phyloP scores from a whole-genome alignment of 2,329 filamentous ascomycete genomes.

The Fusarium compactum region DNA sequence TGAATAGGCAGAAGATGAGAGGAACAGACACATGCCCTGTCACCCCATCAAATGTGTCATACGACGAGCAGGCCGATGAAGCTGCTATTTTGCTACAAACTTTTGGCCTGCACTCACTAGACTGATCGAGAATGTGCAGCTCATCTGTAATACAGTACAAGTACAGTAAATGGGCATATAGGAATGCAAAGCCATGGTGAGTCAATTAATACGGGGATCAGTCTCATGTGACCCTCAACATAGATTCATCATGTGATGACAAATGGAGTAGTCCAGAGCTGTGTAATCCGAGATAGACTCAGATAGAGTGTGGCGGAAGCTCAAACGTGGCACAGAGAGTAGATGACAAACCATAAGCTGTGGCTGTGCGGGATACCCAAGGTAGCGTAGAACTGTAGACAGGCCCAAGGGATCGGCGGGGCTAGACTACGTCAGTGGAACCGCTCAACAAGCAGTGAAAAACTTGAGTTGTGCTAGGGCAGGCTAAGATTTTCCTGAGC shows the following conservation, averaged over 20 bases:
- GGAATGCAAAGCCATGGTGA: slow-evolving; percentile 8
- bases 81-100: slow-evolving; percentile 3
- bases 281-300: slow-evolving; percentile 1
- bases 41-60: slow-evolving; percentile 45
- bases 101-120: slow-evolving; percentile 16
- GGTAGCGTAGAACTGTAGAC: background rate
- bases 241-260: slow-evolving; percentile 44
- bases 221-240: slow-evolving; percentile 36
- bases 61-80: slow-evolving; percentile 24
- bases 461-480: slow-evolving; percentile 33
- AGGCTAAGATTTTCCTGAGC: slow-evolving; percentile 37
- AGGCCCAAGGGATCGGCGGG: slow-evolving; percentile 37
- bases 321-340: slow-evolving; percentile 6
- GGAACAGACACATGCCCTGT: slow-evolving; percentile 30
- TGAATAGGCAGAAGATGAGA: slow-evolving; percentile 9
- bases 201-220: slow-evolving; percentile 32
- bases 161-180: background rate
- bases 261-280: slow-evolving; percentile 3
- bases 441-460: slow-evolving; percentile 27
- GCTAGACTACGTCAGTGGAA: slow-evolving; percentile 46
- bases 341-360: slow-evolving; percentile 40
- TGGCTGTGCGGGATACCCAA: slow-evolving; percentile 42
- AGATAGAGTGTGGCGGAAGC: slow-evolving; percentile 46
- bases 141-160: slow-evolving; percentile 3
- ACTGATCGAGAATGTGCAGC: slow-evolving; percentile 11